Conservation (phyloP, 2,329 filamentous ascomycete genomes). For the Colletotrichum scovillei region DNA sequence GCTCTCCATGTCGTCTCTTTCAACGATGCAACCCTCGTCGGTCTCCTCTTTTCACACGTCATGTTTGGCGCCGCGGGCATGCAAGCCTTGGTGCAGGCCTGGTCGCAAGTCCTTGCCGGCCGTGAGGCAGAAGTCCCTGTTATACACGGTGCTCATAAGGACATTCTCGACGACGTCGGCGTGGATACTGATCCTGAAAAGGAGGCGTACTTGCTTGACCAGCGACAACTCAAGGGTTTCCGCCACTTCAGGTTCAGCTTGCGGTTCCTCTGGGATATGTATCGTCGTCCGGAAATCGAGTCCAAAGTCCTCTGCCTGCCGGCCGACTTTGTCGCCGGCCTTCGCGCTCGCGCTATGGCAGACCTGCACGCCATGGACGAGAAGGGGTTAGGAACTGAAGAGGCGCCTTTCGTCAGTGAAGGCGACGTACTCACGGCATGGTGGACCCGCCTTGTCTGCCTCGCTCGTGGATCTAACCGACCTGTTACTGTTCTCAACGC, state of each 20-base stretch:
- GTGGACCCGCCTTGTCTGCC: conserved; percentile 42
- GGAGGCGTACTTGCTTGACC: conserved; percentile 42
- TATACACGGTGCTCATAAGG: conserved; percentile 47
- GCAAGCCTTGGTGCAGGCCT: conserved; percentile 54
- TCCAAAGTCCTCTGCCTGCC: conserved; percentile 54
- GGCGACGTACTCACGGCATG: conserved; percentile 58
- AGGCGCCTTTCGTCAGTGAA: conserved; percentile 55
- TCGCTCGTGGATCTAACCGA: conserved; percentile 26
- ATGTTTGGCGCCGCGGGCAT: conserved; percentile 59
- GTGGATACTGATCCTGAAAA: conserved; percentile 35
- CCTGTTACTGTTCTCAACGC: conserved; percentile 41
- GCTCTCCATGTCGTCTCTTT: conserved; percentile 61
- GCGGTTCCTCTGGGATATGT: conserved; percentile 46
- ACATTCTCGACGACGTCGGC: conserved; percentile 46
- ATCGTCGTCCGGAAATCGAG: conserved; percentile 46
- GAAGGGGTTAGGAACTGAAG: conserved; percentile 25
- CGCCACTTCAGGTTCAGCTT: conserved; percentile 46
- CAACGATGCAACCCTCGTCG: conserved; percentile 60
- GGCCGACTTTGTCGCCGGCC: conserved; percentile 39
- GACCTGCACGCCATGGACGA: conserved; percentile 40
- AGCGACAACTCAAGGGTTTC: conserved; percentile 41
- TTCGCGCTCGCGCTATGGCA: conserved; percentile 46
- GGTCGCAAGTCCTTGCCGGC: conserved; percentile 58
- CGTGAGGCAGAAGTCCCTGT: conserved; percentile 52
- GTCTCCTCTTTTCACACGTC: conserved; percentile 58